A percentile compares a stretch with the other conserved stretches of the same genome.
phyloP scores from a whole-genome alignment of 768 basidiomycete genomes.

The Lactifluus echinatus region DNA sequence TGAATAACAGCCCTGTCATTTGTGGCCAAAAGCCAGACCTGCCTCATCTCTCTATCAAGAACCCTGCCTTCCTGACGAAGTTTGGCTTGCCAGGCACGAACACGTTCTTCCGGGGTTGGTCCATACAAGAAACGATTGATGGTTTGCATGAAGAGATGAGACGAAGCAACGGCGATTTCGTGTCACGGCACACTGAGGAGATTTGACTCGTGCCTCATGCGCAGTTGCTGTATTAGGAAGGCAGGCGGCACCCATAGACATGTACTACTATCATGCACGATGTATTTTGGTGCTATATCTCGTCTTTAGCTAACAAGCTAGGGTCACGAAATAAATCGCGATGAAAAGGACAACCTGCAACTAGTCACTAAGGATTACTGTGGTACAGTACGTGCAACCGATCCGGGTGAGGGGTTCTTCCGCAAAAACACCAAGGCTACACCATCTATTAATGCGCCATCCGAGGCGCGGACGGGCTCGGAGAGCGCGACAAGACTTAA shows the following conservation, averaged over 20 bases:
- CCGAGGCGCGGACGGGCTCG: neutral
- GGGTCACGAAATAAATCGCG: neutral
- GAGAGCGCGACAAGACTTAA: neutral
- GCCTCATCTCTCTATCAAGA: slow-evolving; percentile 90
- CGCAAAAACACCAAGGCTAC: too few relatives aligned
- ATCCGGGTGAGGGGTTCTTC: too few relatives aligned
- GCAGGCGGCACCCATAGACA: too few relatives aligned
- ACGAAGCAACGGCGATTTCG: neutral
- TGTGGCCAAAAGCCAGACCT: slow-evolving; percentile 48
- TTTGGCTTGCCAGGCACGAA: slow-evolving; percentile 85
- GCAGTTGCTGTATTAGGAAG: neutral
- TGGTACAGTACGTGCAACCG: neutral
- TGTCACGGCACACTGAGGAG: neutral
- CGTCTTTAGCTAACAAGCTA: neutral
- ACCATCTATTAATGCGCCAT: neutral
- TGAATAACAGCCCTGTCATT: slow-evolving; percentile 16
- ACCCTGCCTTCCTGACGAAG: slow-evolving; percentile 73
- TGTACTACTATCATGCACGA: too few relatives aligned
- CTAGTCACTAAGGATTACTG: too few relatives aligned
- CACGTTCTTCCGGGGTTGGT: slow-evolving; percentile 90
- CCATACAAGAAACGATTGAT: slow-evolving; percentile 95
- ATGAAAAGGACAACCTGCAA: neutral
- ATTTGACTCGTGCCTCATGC: neutral
- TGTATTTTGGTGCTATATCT: neutral
- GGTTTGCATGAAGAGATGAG: slow-evolving; percentile 50